These are phyloP conservation scores for Avena eriantha DNA, from an alignment of 176 grass and related monocot genomes.

Conservation along the genomic window DNA sequence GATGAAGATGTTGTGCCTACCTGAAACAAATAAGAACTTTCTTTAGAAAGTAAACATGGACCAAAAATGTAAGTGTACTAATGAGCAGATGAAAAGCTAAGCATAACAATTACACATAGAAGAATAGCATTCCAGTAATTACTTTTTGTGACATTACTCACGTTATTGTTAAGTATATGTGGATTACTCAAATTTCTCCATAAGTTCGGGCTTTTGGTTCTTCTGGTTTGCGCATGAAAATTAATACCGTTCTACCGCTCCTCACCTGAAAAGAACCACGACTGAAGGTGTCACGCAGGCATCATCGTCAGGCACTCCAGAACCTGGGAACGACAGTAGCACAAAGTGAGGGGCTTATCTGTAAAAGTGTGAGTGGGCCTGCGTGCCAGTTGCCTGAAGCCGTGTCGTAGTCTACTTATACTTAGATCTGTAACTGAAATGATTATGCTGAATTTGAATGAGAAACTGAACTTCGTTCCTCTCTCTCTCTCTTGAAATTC, in stretches of 20 bases:
- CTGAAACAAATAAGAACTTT: conserved; percentile 45
- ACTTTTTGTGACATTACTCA: not conserved
- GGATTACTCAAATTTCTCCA: not conserved
- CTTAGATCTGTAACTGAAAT: too few species aligned
- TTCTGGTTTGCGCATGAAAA: not conserved
- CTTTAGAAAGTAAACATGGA: conserved; percentile 14
- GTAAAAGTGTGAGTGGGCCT: too few species aligned
- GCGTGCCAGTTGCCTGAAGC: too few species aligned
- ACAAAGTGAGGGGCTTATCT: too few species aligned
- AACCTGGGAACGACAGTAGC: too few species aligned
- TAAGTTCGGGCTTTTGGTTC: not conserved
- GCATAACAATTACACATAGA: not conserved
- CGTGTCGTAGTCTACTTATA: too few species aligned
- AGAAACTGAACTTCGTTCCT: too few species aligned
- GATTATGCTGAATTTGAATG: too few species aligned
- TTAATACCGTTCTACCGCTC: not conserved
- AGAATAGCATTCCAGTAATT: not conserved
- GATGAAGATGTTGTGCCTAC: conserved; percentile 82
- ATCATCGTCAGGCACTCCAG: too few species aligned
- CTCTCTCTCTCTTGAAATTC: too few species aligned
- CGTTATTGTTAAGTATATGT: not conserved
- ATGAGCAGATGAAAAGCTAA: conserved; percentile 6
- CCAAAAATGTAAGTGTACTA: conserved; percentile 7
- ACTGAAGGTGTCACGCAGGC: too few species aligned
- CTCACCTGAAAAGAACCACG: not conserved